Conservation (phyloP, 768 basidiomycete genomes). For the Mycena leptocephala region DNA sequence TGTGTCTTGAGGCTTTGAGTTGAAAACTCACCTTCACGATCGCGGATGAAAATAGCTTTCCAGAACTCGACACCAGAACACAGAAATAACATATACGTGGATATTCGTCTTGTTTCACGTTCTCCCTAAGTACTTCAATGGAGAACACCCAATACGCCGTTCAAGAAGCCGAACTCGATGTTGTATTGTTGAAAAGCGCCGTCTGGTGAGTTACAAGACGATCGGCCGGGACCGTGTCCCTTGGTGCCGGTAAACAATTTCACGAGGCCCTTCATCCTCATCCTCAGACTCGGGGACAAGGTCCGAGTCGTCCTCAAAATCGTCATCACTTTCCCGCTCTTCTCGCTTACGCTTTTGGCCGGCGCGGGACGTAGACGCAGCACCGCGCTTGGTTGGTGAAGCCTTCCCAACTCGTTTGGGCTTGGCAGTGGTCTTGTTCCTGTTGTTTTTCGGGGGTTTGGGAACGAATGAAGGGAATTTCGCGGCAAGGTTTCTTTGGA, state of each 20-base stretch:
- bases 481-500: constrained; percentile 10
- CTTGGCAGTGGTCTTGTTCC: not conserved
- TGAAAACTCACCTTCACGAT: too few relatives aligned
- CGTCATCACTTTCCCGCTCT: not conserved
- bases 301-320: not conserved
- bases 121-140: too few relatives aligned
- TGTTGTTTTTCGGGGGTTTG: not conserved
- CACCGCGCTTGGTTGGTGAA: not conserved
- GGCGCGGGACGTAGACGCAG: not conserved
- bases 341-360: constrained; percentile 16
- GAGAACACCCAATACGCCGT: too few relatives aligned
- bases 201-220: not conserved
- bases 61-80: too few relatives aligned
- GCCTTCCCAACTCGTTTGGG: not conserved
- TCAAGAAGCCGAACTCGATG: too few relatives aligned
- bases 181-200: too few relatives aligned
- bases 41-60: too few relatives aligned
- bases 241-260: not conserved
- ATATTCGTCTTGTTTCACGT: too few relatives aligned
- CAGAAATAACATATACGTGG: too few relatives aligned
- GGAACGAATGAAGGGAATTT: constrained; percentile 24
- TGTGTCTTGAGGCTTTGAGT: too few relatives aligned
- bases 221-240: constrained; percentile 23
- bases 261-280: not conserved
- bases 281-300: not conserved